Base-by-base conservation (phyloP, 2,329 filamentous ascomycete genomes). In the Iodosphaeria phyllophila region DNA sequence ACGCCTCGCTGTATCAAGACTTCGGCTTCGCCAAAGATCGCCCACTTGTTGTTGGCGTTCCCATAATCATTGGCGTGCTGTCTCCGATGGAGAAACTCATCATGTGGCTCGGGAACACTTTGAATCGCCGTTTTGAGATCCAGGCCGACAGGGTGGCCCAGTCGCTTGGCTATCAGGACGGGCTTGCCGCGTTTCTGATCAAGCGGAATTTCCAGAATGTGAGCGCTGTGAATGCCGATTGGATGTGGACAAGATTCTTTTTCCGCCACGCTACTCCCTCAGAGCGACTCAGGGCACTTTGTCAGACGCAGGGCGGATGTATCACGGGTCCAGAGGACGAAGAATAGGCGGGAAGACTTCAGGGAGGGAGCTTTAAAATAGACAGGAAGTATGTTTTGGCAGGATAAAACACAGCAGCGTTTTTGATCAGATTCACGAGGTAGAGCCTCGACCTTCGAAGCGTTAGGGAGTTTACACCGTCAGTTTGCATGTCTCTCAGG, bases 181-280 rank as follows among this genome's bases (percentile, higher is more conserved):
- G 93, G 49, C 72, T 98, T 26, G 82, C 84, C 21, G 63, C 70
- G 33, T 89, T 82, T 13, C 67, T 98, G 33, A 83, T 98, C 56
- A 93, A 93, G 60, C 76, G 98, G 26, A 89, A 98, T 54, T 82
- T 93, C 43, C 84, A 95, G 59, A 98, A 98, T 47, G 64, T 98
- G 38, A 92, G 82, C 52, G 91, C 80, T 32, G 95, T 98, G 86
- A 86, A 98, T 42, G 89, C 89, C 15, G 91, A 98, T 54, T 92
- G 79, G 77, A 73, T 93, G 66, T 98, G 92, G 52, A 89, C 89
- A 27, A 91, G 76, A 54, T 98, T 95, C 61, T 84, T 98, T 57
- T 93, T 91, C 63, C 93, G 86, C 13, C 89, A 98, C 54, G 91
- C 89, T 1, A 93, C 95, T 37, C 60, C 98, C 36, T 78, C 84